Percentiles rank a stretch among this genome's conserved stretches.
phyloP scores from a whole-genome alignment of 768 basidiomycete genomes.

The Naganishia antarctica region DNA sequence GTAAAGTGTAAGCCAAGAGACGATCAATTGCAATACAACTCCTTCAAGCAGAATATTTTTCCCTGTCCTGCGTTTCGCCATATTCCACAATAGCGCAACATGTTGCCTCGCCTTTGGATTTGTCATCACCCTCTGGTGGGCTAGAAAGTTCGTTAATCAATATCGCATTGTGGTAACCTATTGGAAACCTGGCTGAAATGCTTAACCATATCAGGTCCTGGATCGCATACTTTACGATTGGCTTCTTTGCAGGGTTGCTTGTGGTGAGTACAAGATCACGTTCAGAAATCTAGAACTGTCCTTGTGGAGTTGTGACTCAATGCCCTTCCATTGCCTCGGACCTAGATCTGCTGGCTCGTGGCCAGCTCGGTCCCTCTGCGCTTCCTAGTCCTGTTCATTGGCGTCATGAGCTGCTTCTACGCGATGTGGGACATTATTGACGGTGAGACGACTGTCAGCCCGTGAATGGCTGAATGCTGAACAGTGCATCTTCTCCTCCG shows the following conservation, averaged over 20 bases:
- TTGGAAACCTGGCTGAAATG: too few relatives aligned
- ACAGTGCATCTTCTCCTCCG: neutral
- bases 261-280: constrained; percentile 32
- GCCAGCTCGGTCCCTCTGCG: constrained; percentile 44
- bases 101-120: constrained; percentile 44
- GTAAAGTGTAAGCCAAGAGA: constrained; percentile 36
- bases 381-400: constrained; percentile 48
- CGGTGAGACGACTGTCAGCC: constrained; percentile 31
- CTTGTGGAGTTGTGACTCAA: too few relatives aligned
- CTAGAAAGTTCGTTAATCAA: constrained; percentile 24
- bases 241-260: constrained; percentile 40
- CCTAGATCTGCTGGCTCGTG: constrained; percentile 40
- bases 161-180: too few relatives aligned
- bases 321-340: neutral
- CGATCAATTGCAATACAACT: neutral
- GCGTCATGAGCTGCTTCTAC: constrained; percentile 50
- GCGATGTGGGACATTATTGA: constrained; percentile 50
- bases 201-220: too few relatives aligned
- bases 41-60: too few relatives aligned
- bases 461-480: neutral
- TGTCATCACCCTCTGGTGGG: constrained; percentile 48
- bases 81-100: constrained; percentile 29
- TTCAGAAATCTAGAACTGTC: too few relatives aligned
- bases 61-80: neutral
- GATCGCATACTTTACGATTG: constrained; percentile 44